phyloP scores from a whole-genome alignment of 768 basidiomycete genomes.

The Phaeotremella fagi region DNA sequence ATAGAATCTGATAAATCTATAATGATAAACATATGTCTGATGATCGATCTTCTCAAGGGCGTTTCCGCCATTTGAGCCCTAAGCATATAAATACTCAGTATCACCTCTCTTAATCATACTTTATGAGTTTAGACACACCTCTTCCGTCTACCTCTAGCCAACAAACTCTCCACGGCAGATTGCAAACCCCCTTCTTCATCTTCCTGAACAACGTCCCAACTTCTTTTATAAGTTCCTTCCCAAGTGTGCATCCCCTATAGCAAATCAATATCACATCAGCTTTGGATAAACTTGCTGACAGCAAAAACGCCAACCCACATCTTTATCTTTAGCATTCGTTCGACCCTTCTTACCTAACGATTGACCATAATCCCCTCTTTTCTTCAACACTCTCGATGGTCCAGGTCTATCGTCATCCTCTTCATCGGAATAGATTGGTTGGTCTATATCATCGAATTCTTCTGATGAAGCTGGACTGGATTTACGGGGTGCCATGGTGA shows the following conservation, averaged over 20 bases:
- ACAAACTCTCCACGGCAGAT: slow-evolving; percentile 78
- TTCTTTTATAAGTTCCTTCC: slow-evolving; percentile 90
- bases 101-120: background rate
- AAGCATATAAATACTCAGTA: background rate
- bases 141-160: slow-evolving; percentile 77
- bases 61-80: slow-evolving; percentile 50
- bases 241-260: slow-evolving; percentile 65
- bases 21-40: slow-evolving; percentile 88
- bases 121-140: slow-evolving; percentile 66
- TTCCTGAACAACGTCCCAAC: slow-evolving; percentile 96
- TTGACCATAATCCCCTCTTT: slow-evolving; percentile 3
- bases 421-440: background rate
- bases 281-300: background rate
- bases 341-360: slow-evolving; percentile 2
- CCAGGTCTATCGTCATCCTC: slow-evolving; percentile 30
- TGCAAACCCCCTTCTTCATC: slow-evolving; percentile 90
- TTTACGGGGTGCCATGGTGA: background rate
- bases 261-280: background rate
- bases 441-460: slow-evolving; percentile 21
- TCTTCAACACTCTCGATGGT: slow-evolving; percentile 15
- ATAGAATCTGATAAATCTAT: slow-evolving; percentile 87
- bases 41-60: slow-evolving; percentile 89
- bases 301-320: slow-evolving; percentile 11
- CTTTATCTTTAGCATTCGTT: slow-evolving; percentile 14
- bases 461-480: slow-evolving; percentile 7